Evolutionary conservation across 345 rosid species (phyloP), one percentile per base, ranked within the genome.

Genomic region (Boechera retrofracta): DNA sequence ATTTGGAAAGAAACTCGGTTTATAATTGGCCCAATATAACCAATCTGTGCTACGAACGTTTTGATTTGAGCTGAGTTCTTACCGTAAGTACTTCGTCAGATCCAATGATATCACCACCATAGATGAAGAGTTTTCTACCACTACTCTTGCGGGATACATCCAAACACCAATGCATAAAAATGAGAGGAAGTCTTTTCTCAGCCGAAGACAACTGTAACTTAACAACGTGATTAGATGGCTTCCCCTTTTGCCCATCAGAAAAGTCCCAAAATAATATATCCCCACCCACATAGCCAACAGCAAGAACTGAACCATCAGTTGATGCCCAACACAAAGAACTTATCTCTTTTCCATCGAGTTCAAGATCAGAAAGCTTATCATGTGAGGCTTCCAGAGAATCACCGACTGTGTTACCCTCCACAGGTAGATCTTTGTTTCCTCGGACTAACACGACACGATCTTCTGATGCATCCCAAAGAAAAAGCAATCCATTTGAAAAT

Each of bases 261-360:
- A 86, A 76, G 76, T 87, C 85, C 98, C 97, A 91, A 64, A 93
- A 83, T 82, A 88, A 53, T 79, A 89, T 86, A 82, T 93, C 98
- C 35, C 98, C 97, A 76, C 89, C 98, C 24, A 87, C 83, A 83
- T 89, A 93, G 69, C 98, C 98, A 64, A 87, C 96, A 16, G 94
- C 94, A 76, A 91, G 88, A 81, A 89, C 75, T 49, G 98, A 89
- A 53, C 97, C 98, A 82, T 84, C 82, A 55, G 84, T 65, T 39
- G 96, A 87, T 72, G 93, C 92, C 98, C 98, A 93, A 80, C 98
- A 88, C 58, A 93, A 80, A 73, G 96, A 85, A 83, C 86, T 86
- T 80, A 93, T 91, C 83, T 93, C 92, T 87, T 89, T 93, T 71
- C 85, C 96, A 74, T 66, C 75, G 42, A 54, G 80, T 44, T 84